Conservation (phyloP, 1,284 basidiomycete species). For the Gastroboletus turbinatus region DNA sequence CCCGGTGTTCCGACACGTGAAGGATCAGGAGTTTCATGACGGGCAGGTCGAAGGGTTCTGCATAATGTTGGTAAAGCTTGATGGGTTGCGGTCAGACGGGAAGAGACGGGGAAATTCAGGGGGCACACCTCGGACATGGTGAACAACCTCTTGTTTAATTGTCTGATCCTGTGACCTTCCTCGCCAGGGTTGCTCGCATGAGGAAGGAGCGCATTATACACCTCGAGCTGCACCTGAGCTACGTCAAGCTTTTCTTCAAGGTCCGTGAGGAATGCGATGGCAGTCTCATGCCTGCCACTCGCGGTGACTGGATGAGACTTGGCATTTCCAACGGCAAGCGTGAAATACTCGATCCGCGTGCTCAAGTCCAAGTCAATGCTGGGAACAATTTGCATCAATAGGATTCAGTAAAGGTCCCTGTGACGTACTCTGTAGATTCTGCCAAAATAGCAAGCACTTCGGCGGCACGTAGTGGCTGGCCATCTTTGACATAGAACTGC, state of each 20-base stretch:
- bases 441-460: conserved; percentile 86
- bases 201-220: conserved; percentile 66
- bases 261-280: conserved; percentile 88
- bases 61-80: conserved; percentile 88
- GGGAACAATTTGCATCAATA: not conserved
- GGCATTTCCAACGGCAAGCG: conserved; percentile 92
- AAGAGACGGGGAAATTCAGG: not conserved
- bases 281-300: conserved; percentile 75
- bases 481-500: conserved; percentile 95
- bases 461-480: conserved; percentile 83
- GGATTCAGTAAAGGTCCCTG: not conserved
- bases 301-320: conserved; percentile 87
- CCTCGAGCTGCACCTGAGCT: conserved; percentile 92
- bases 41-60: conserved; percentile 83
- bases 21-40: conserved; percentile 89
- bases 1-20: conserved; percentile 90
- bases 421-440: conserved; percentile 75
- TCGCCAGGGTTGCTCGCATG: conserved; percentile 59
- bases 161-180: conserved; percentile 54
- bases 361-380: conserved; percentile 74
- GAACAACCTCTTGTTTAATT: conserved; percentile 56
- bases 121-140: conserved; percentile 67
- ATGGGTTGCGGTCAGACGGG: conserved; percentile 10
- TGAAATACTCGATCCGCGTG: conserved; percentile 83
- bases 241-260: conserved; percentile 97